phyloP scores from a whole-genome alignment of 192 early-diverging fungal genomes.

The Coemansia asiatica region DNA sequence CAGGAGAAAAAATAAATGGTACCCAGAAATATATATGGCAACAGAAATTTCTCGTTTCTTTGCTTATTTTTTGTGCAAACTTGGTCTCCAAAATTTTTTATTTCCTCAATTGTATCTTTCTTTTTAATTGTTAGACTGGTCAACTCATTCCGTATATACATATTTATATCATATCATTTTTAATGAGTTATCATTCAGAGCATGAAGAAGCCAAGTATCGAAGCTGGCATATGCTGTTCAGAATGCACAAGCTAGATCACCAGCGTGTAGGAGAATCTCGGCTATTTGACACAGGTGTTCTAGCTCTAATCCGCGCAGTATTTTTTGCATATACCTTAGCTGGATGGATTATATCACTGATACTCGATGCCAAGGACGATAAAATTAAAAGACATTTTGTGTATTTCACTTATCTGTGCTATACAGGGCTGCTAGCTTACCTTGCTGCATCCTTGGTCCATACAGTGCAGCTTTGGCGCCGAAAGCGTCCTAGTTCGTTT shows the following conservation, averaged over 20 bases:
- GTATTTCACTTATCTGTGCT: conserved; percentile 47
- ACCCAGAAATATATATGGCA: neutral
- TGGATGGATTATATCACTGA: conserved; percentile 33
- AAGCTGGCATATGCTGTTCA: conserved; percentile 17
- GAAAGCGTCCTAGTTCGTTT: conserved; percentile 11
- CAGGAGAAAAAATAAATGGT: too few relatives aligned
- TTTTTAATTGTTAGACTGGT: too few relatives aligned
- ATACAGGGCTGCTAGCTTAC: conserved; percentile 44
- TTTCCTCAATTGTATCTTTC: neutral
- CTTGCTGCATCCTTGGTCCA: conserved; percentile 23
- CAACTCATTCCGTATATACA: too few relatives aligned
- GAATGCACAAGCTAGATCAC: conserved; percentile 31
- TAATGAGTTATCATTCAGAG: neutral
- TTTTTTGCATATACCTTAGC: conserved; percentile 34
- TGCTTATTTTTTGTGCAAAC: neutral
- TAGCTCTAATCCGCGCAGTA: conserved; percentile 13
- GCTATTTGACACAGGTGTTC: conserved; percentile 10
- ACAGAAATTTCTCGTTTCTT: neutral
- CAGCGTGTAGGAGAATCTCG: conserved; percentile 29
- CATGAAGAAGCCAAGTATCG: neutral
- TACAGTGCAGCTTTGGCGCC: conserved; percentile 18
- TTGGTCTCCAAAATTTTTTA: neutral
- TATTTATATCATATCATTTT: neutral
- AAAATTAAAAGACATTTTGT: conserved; percentile 30
- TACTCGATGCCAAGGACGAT: conserved; percentile 21